These are phyloP conservation scores for Beta lomatogona DNA, from an alignment of 179 eudicot species.

Conservation along the genomic window DNA sequence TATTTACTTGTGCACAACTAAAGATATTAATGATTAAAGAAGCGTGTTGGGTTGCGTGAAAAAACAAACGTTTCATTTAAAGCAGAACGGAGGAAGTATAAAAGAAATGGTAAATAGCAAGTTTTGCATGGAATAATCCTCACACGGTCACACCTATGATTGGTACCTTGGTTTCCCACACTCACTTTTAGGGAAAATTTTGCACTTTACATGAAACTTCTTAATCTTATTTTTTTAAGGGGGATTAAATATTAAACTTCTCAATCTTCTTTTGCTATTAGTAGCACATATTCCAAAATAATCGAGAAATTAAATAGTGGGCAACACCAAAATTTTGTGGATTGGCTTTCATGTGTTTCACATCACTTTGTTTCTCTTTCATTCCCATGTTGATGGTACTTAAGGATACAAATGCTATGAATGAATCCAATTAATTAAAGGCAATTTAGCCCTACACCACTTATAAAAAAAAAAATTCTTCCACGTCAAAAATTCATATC, in stretches of 20 bases:
- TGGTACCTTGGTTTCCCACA: conserved; percentile 1
- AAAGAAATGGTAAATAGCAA: no score
- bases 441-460: background rate
- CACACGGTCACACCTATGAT: no score
- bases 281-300: background rate
- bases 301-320: background rate
- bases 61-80: no score
- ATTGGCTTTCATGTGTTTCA: background rate
- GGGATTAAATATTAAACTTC: background rate
- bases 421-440: background rate
- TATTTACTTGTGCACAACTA: no score
- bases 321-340: background rate
- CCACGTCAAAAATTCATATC: no score
- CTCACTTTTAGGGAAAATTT: background rate
- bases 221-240: background rate
- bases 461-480: background rate
- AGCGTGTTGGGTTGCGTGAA: no score
- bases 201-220: background rate
- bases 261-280: background rate
- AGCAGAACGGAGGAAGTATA: no score
- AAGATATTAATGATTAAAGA: no score
- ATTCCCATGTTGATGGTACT: background rate
- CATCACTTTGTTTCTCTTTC: background rate
- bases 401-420: conserved; percentile 8
- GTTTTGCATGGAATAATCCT: no score